These are phyloP conservation scores for Plasmodium gaboni DNA, from an alignment of 169 alveolate species.

Conservation along the genomic window DNA sequence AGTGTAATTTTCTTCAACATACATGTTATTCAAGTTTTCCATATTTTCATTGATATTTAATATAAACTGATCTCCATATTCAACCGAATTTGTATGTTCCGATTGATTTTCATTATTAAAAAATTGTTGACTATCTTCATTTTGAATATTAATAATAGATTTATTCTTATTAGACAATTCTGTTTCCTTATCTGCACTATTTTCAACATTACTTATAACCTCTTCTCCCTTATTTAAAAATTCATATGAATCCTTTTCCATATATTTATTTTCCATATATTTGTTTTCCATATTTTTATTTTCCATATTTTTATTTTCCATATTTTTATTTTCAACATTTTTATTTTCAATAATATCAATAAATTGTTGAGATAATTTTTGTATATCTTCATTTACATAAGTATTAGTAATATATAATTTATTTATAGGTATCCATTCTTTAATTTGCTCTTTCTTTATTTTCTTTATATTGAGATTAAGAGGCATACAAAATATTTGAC, in stretches of 20 bases:
- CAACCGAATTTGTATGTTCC: neutral
- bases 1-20: neutral
- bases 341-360: conserved; percentile 28
- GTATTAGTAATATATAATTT: conserved; percentile 23
- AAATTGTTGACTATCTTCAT: neutral
- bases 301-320: conserved; percentile 4
- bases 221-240: neutral
- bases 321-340: neutral
- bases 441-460: neutral
- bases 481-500: conserved; percentile 66
- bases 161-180: no score
- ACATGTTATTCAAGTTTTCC: neutral
- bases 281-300: conserved; percentile 7
- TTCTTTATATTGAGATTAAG: conserved; percentile 31
- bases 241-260: neutral
- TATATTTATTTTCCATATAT: neutral
- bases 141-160: no score
- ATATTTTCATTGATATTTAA: neutral
- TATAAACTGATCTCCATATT: neutral
- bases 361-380: conserved; percentile 2
- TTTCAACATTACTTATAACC: no score
- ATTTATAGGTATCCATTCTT: conserved; percentile 61
- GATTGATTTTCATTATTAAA: neutral
- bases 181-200: no score
- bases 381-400: conserved; percentile 23